Base-by-base conservation (phyloP, 2,329 filamentous ascomycete genomes). In the Trichophaea hybrida region DNA sequence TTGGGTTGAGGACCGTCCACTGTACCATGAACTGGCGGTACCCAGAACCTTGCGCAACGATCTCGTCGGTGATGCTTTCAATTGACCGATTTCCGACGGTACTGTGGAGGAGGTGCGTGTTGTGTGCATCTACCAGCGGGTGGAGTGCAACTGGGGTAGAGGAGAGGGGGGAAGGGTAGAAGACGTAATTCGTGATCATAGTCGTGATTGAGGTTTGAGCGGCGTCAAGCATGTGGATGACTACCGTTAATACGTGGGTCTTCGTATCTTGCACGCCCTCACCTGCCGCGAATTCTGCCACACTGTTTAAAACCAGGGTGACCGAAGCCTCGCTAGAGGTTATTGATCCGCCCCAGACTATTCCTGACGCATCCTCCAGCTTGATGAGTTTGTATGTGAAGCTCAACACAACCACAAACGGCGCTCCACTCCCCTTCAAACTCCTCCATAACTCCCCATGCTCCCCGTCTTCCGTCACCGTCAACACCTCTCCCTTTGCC, bases 361-460 rank as follows among this genome's bases (percentile, higher is more conserved):
- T 13, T 12, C 13, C 15, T 7, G 24, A 15, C 13, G 48, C 33
- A 24, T 24, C 24, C 24, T 24, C 24, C 24, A 24, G 24, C 24
- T 24, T 24, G n/a, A 57, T 17, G 1, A n/a, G 8, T 5, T 32
- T 13, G 34, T 49, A 57, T 1, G 17, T 48, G 55, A 57, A 57
- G 4, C 8, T 10, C 1, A 33, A 13, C 4, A 57, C 55, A 4
- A 57, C 33, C 6, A 15, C 17, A 37, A 57, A 57, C 24, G 43
- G 55, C n/a, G 43, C 55, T 4, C 55, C 55, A 38, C 33, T 13
- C n/a, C 57, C 69, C 48, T 70, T 70, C 1, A 72, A 61, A 2
- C 68, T 69, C 32, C 65, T 66, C 59, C 70, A 71, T 1, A 72
- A 58, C 37, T 71, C 70, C 3, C 62, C 40, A 51, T 69, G 61